Evolutionary conservation across 2,329 filamentous ascomycete genomes (phyloP), one percentile per base, ranked within the genome.

Genomic region (Colletotrichum melonis): DNA sequence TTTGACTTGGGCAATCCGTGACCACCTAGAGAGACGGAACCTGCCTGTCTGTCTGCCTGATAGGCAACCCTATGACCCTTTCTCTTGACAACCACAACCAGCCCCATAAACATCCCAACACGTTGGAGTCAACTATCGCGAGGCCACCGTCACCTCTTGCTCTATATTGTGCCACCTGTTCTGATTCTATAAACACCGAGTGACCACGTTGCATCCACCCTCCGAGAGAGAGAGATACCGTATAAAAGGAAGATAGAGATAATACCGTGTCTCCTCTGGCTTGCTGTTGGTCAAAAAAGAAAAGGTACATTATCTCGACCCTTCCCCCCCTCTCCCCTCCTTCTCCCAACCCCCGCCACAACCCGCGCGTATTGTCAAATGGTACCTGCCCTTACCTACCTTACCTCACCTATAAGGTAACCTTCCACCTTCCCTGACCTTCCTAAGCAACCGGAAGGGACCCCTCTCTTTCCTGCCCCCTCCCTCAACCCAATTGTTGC

Each of bases 51-150:
- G 55, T 19, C 67, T 69, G 60, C 62, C 56, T 70, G 35, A 24
- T 30, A 73, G 67, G 70, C 70, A 65, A 35, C 65, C 65, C n/a
- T 70, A 70, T 57, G 70, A 73, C 67, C n/a, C 38, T 55, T 28
- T n/a, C 42, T n/a, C 19, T 49, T 9, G 16, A n/a, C 19, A 49
- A n/a, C 42, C 42, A 49, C 11, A 52, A 24, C 38, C 16, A 16
- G 26, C 19, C 55, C 24, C 52, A 8, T 42, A 38, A 16, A 22
- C 19, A 59, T 46, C 62, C 35, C 26, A 30, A 38, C 30, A 49
- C 62, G 28, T 49, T 38, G 32, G 24, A 60, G 26, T 46, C 12
- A 52, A 38, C 32, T 59, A 69, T 72, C 65, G 58, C 56, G 49
- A 54, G 67, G 62, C 60, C 71, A 71, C 60, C 8, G 67, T 65